These are phyloP conservation scores for Hymenoscyphus repandus DNA, from an alignment of 2,329 filamentous ascomycete species.

Conservation along the genomic window DNA sequence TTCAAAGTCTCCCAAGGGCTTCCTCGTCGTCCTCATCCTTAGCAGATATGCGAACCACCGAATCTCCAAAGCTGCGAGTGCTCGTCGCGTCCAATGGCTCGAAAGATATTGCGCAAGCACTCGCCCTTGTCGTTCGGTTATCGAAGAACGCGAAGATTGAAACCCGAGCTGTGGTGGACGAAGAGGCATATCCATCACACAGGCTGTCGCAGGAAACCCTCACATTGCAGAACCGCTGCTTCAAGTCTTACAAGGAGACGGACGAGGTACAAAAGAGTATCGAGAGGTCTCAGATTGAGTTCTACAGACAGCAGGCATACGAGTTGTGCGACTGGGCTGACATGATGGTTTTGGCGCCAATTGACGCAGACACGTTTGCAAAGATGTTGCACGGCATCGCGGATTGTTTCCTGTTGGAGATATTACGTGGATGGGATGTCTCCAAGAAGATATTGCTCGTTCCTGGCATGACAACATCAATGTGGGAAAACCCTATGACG, in stretches of 20 bases:
- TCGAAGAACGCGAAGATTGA: conserved; percentile 60
- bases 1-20: conserved; percentile 16
- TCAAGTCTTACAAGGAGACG: conserved; percentile 23
- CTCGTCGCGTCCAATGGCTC: conserved; percentile 62
- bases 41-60: conserved; percentile 37
- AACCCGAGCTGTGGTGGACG: conserved; percentile 58
- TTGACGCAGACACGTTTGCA: conserved; percentile 77
- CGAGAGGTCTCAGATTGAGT: conserved; percentile 38
- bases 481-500: conserved; percentile 88
- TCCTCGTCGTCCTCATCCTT: conserved; percentile 25
- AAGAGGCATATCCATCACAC: conserved; percentile 46
- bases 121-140: conserved; percentile 60
- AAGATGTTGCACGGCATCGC: conserved; percentile 84
- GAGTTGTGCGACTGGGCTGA: conserved; percentile 85
- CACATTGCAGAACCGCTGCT: conserved; percentile 50
- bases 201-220: conserved; percentile 59
- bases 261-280: conserved; percentile 24
- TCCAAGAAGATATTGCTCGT: conserved; percentile 81
- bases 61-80: conserved; percentile 51
- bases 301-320: conserved; percentile 48
- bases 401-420: conserved; percentile 73
- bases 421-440: conserved; percentile 80
- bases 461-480: conserved; percentile 80
- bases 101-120: conserved; percentile 59
- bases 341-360: conserved; percentile 75